Base-by-base conservation (phyloP, 257 asterid genomes). In the Linderniella brevidens region DNA sequence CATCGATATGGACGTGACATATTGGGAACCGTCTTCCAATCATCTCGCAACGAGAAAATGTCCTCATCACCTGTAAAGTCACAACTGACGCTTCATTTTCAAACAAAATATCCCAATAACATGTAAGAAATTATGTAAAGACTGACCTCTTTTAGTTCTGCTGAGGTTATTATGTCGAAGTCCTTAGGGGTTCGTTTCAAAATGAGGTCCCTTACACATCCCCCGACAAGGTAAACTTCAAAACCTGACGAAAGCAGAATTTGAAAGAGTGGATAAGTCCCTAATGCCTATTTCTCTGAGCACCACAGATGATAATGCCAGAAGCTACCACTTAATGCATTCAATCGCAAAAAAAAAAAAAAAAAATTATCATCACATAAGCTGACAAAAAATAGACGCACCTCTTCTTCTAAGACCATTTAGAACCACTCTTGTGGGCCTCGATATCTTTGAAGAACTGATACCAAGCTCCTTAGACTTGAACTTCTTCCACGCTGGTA, bases 201-300 rank as follows among this genome's bases (percentile, higher is more conserved):
- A 50, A 80, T 75, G 47, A 80, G 87, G 59, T 84, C 95, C 68
- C 95, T 70, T 18, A 84, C 92, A 51, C 93, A 84, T 39, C 95
- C 95, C 56, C 95, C 95, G 13, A 84, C 95, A 20, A 80, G 93
- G 68, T 80, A 84, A 67, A 80, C 95, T 56, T 84, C 93, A 64
- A 62, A 84, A 32, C 92, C 95, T 84, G 59, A 63, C 52, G 29
- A 52, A 52, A 17, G 48, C 17, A 48, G 49, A 40, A 8, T 11
- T 19, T 16, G 25, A 16, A 36, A 13, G 35, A 45, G 49, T 46
- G 14, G 48, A 25, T 35, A 54, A 29, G 46, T 41, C n/a, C 35
- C 46, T 16, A 44, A n/a, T 45, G 41, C 39, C 36, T 50, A 61
- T 9, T 32, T 19, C 46, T 8, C 48, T 51, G 39, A 56, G 49